A percentile compares a stretch with the other conserved stretches of the same genome.
Conservation (phyloP, 257 asterid species). For the Prunella vulgaris region DNA sequence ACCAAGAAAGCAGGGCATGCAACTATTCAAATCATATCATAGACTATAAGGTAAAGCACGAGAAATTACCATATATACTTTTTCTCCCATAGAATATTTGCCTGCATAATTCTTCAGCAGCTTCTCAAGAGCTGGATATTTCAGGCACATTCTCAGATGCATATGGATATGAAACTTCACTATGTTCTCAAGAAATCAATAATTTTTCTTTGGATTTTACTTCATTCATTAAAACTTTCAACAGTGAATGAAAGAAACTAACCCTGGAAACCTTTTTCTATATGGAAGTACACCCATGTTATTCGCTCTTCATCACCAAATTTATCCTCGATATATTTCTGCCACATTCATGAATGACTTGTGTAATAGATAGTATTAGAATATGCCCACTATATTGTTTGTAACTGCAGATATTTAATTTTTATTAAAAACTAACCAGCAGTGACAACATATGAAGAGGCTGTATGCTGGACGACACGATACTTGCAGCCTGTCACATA, state of each 20-base stretch:
- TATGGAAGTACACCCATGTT: slow-evolving; percentile 42
- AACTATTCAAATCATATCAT: background rate
- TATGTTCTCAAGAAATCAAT: background rate
- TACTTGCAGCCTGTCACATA: slow-evolving; percentile 56
- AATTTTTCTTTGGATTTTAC: background rate
- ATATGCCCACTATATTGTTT: background rate
- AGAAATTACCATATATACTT: slow-evolving; percentile 47
- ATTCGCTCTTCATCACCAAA: slow-evolving; percentile 45
- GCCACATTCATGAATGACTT: slow-evolving; percentile 16
- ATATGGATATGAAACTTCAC: background rate
- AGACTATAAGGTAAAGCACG: background rate
- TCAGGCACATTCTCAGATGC: background rate
- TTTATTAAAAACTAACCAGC: slow-evolving; percentile 39
- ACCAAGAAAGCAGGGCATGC: background rate
- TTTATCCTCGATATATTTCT: slow-evolving; percentile 57
- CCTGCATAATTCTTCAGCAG: slow-evolving; percentile 42
- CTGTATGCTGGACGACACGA: slow-evolving; percentile 67
- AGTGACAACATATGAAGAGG: slow-evolving; percentile 69
- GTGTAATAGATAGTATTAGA: background rate
- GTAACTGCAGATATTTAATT: background rate
- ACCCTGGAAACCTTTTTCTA: slow-evolving; percentile 65
- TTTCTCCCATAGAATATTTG: slow-evolving; percentile 54
- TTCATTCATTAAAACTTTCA: background rate
- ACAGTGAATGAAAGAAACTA: slow-evolving; percentile 11
- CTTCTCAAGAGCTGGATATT: slow-evolving; percentile 61